Evolutionary conservation across 345 rosid genomes (phyloP), one percentile per base, ranked within the genome.

Genomic region (Limnanthes douglasii): DNA sequence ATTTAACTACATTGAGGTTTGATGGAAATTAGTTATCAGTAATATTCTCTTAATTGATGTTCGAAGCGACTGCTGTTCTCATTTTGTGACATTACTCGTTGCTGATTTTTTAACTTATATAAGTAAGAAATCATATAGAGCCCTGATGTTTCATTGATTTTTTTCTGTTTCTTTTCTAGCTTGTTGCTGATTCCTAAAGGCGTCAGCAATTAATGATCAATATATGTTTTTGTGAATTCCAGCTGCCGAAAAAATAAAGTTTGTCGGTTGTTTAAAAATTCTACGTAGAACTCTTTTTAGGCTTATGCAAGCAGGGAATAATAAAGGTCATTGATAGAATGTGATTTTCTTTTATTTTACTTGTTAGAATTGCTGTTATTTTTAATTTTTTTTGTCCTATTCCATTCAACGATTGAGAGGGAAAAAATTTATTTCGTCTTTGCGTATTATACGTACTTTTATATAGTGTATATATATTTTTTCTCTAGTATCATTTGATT

Each of bases 1-100:
- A 58, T 48, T 62, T 29, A 50, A 58, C 59, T 73, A 40, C 56
- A 66, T 79, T 44, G 77, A 73, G 88, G 95, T 78, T 21, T 48
- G 74, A 19, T 60, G 54, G 38, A 41, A 11, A 38, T 53, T 34
- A n/a, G n/a, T n/a, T n/a, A n/a, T n/a, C n/a, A n/a, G n/a, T n/a
- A n/a, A n/a, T n/a, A n/a, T n/a, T n/a, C n/a, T n/a, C n/a, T n/a
- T n/a, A n/a, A n/a, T n/a, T n/a, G n/a, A n/a, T n/a, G n/a, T n/a
- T n/a, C n/a, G n/a, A n/a, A n/a, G n/a, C n/a, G n/a, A n/a, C n/a
- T n/a, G n/a, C n/a, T n/a, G n/a, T n/a, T n/a, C n/a, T n/a, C n/a
- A n/a, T n/a, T n/a, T n/a, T n/a, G n/a, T n/a, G n/a, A n/a, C n/a
- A n/a, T n/a, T n/a, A n/a, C n/a, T n/a, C n/a, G n/a, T n/a, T 32